These are phyloP conservation scores for Kalmusia sp. DNA, from an alignment of 2,329 filamentous ascomycete species.

Conservation along the genomic window DNA sequence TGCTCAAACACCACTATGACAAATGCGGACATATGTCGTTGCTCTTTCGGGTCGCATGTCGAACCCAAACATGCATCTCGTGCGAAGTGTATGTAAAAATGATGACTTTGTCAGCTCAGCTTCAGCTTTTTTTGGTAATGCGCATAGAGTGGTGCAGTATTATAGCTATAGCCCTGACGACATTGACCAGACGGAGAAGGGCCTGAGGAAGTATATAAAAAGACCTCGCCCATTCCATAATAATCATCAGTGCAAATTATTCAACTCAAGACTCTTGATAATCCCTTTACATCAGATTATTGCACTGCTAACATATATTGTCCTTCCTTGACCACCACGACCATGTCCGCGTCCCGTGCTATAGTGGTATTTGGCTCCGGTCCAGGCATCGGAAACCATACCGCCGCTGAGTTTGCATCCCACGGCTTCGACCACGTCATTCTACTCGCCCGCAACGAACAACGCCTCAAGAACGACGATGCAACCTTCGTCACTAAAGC, in stretches of 20 bases:
- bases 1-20: neutral
- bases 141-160: neutral
- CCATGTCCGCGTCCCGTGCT: slow-evolving; percentile 22
- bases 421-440: slow-evolving; percentile 57
- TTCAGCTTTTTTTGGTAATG: neutral
- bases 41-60: neutral
- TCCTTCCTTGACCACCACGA: neutral
- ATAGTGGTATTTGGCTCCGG: slow-evolving; percentile 56
- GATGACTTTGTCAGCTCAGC: neutral
- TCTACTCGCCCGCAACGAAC: slow-evolving; percentile 54
- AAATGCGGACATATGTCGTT: slow-evolving; percentile 5
- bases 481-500: slow-evolving; percentile 41
- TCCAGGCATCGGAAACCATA: slow-evolving; percentile 56
- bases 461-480: slow-evolving; percentile 50
- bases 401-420: slow-evolving; percentile 51
- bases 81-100: neutral
- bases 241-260: too few relatives aligned
- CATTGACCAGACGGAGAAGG: neutral
- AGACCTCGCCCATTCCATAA: neutral
- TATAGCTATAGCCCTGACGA: neutral
- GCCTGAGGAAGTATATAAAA: neutral
- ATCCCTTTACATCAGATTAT: too few relatives aligned
- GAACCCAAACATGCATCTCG: neutral
- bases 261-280: too few relatives aligned
- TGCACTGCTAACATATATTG: too few relatives aligned